phyloP scores from a whole-genome alignment of 1,139 yeast genomes.

The Saccharomyces pastorianus region DNA sequence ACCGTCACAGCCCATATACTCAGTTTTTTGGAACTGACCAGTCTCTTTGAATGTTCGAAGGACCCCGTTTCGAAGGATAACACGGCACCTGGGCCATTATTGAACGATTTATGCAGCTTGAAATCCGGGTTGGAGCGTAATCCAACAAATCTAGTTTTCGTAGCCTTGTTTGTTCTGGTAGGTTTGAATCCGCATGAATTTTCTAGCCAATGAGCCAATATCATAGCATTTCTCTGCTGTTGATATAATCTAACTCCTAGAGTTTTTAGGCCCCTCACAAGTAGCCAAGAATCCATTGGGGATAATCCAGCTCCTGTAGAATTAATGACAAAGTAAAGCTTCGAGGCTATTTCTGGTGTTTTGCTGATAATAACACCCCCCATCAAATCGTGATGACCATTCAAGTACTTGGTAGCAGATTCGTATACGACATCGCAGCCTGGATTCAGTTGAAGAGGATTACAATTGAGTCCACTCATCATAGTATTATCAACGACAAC shows the following conservation, averaged over 20 bases:
- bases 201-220: slow-evolving; percentile 66
- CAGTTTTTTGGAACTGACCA: slow-evolving; percentile 56
- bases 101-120: slow-evolving; percentile 67
- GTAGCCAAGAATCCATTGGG: slow-evolving; percentile 86
- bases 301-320: slow-evolving; percentile 87
- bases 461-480: slow-evolving; percentile 86
- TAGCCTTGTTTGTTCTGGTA: slow-evolving; percentile 7
- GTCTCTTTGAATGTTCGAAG: slow-evolving; percentile 55
- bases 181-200: slow-evolving; percentile 44
- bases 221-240: slow-evolving; percentile 73
- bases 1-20: slow-evolving; percentile 83
- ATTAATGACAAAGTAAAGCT: slow-evolving; percentile 67
- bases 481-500: slow-evolving; percentile 91
- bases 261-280: slow-evolving; percentile 80
- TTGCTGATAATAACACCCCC: slow-evolving; percentile 82
- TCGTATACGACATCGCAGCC: slow-evolving; percentile 71
- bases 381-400: slow-evolving; percentile 95
- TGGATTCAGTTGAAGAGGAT: slow-evolving; percentile 77
- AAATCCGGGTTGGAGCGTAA: slow-evolving; percentile 73
- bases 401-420: slow-evolving; percentile 82
- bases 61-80: slow-evolving; percentile 81
- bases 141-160: slow-evolving; percentile 77
- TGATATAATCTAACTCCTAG: slow-evolving; percentile 76
- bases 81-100: slow-evolving; percentile 85
- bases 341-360: slow-evolving; percentile 53